These are phyloP conservation scores for Neocallimastix lanati DNA, from an alignment of 192 early-diverging fungal species.

Conservation along the genomic window DNA sequence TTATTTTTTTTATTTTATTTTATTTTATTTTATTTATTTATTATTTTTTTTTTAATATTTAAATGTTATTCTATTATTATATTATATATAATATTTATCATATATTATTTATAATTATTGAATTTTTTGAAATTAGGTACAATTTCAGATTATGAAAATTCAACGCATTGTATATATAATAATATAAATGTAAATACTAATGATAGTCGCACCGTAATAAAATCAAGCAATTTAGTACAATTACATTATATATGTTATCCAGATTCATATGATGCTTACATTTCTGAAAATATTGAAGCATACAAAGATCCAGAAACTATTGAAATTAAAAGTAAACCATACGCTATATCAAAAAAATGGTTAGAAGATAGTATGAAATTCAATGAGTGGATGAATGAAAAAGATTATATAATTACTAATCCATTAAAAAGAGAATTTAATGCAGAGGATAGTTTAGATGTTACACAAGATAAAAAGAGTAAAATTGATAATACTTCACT, in stretches of 20 bases:
- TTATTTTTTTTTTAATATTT: no score
- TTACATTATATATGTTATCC: slow-evolving; percentile 24
- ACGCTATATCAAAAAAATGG: slow-evolving; percentile 54
- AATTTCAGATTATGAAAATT: neutral
- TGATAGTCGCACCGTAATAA: neutral
- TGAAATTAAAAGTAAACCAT: slow-evolving; percentile 44
- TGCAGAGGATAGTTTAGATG: slow-evolving; percentile 8
- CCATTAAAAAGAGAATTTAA: neutral
- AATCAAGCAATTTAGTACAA: neutral
- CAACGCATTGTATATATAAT: neutral
- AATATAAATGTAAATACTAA: neutral
- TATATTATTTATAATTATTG: neutral
- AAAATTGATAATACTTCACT: neutral
- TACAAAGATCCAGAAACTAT: slow-evolving; percentile 37
- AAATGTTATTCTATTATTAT: no score
- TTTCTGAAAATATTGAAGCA: slow-evolving; percentile 37
- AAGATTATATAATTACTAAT: slow-evolving; percentile 36
- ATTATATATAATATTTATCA: no score
- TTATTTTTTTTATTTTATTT: no score
- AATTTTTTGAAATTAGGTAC: no score
- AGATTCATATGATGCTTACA: slow-evolving; percentile 61
- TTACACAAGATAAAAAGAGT: neutral
- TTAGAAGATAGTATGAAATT: slow-evolving; percentile 49
- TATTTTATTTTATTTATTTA: no score
- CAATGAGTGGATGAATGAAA: slow-evolving; percentile 73